Percentiles rank a stretch among this genome's conserved stretches.
These are phyloP conservation scores for Mariannaea sp. DNA, from an alignment of 2,329 filamentous ascomycete genomes.

Conservation along the genomic window DNA sequence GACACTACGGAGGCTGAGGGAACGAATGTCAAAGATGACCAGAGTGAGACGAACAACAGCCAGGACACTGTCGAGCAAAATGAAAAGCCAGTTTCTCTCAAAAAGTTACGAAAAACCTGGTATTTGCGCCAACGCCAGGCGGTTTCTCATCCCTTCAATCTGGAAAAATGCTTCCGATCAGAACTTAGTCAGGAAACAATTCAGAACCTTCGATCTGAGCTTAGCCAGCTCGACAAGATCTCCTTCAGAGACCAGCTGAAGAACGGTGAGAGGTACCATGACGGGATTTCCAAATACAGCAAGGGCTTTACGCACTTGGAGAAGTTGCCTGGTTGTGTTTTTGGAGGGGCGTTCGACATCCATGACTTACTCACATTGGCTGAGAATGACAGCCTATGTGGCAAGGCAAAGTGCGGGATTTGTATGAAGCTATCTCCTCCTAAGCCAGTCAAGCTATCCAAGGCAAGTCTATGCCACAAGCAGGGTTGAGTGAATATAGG, in stretches of 20 bases:
- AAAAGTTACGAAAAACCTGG: neutral
- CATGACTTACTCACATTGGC: conserved; percentile 14
- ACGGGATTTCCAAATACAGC: conserved; percentile 13
- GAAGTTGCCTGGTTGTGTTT: neutral
- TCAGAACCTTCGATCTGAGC: neutral
- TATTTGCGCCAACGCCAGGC: conserved; percentile 26
- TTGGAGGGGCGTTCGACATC: conserved; percentile 33
- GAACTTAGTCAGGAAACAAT: neutral
- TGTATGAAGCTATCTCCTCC: conserved; percentile 3
- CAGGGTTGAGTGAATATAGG: rapidly evolving
- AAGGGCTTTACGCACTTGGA: conserved; percentile 21
- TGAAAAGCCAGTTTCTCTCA: neutral
- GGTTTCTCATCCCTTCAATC: conserved; percentile 37
- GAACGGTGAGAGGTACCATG: neutral
- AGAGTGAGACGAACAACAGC: neutral
- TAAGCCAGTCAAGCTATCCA: neutral
- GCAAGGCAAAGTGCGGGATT: neutral
- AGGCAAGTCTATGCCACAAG: conserved; percentile 18
- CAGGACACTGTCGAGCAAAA: neutral
- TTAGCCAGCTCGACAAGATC: neutral
- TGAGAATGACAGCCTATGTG: conserved; percentile 14
- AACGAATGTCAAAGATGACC: no score
- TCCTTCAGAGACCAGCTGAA: conserved; percentile 18
- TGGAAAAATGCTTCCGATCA: conserved; percentile 36
- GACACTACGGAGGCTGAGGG: no score